Base-by-base conservation (phyloP, 345 rosid species). In the Sisymbrium altissimum region DNA sequence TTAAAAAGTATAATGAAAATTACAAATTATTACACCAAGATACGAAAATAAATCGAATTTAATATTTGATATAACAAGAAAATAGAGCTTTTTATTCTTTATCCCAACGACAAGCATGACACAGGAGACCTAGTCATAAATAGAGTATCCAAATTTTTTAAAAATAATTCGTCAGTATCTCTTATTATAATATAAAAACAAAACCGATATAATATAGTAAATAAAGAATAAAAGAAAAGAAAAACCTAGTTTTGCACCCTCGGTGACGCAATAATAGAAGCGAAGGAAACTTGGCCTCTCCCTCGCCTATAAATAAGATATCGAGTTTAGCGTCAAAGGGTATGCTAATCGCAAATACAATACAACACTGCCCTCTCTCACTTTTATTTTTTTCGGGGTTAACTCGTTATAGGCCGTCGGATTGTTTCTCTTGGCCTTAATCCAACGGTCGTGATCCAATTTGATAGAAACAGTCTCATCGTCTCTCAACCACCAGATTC, bases 401-500 rank as follows among this genome's bases (percentile, higher is more conserved):
- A 2, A 17, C 38, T 53, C 30, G 21, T 40, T 53, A 4, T 44
- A 32, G 4, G 29, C 71, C 75, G 80, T 76, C 75, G n/a, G 80
- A 76, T 76, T 70, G 36, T 30, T 21, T 35, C 59, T 10, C 3
- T 29, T 21, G 21, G 46, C 64, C 45, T 63, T 45, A 69, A 70
- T 69, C 80, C 75, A 70, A 76, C 80, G 80, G 75, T 46, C 23
- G 43, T 25, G 57, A 76, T 76, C 60, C 59, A 44, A 70, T 76
- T 63, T 8, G 36, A 62, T 58, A 1, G 32, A 38, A 52, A n/a
- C 57, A 36, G 55, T 66, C 67, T 74, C 78, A 30, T 74, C 78
- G 66, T 68, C 73, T 75, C 73, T 75, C 75, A 70, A 70, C 75
- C 80, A 70, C 80, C 80, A 44, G 80, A 76, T 76, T 70, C 59